Percentiles rank a stretch among this genome's conserved stretches.
These are phyloP conservation scores for Monosporascus sp. DNA, from an alignment of 2,329 filamentous ascomycete species.

Conservation along the genomic window DNA sequence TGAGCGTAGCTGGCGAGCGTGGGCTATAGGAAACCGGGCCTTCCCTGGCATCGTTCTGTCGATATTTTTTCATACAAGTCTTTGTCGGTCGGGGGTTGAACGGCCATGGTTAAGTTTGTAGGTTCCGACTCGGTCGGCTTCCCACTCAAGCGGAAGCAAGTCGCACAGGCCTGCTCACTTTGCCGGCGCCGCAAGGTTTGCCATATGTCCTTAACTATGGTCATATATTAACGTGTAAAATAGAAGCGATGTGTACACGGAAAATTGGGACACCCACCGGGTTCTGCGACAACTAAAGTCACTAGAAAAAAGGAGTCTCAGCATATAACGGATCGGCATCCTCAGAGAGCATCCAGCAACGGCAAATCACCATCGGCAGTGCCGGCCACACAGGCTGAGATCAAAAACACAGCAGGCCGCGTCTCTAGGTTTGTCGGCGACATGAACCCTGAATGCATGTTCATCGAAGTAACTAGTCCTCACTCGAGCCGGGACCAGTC, in stretches of 20 bases:
- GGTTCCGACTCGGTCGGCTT: conserved; percentile 48
- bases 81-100: not conserved
- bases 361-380: not conserved
- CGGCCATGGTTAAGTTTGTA: conserved; percentile 48
- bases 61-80: too few species aligned
- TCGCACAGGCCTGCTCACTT: conserved; percentile 49
- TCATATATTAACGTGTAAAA: not conserved
- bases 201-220: not conserved
- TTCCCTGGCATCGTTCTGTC: too few species aligned
- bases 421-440: conserved; percentile 51
- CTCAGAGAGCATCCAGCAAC: not conserved
- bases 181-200: conserved; percentile 51
- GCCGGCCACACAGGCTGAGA: not conserved
- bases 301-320: not conserved
- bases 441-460: conserved; percentile 54
- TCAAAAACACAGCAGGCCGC: conserved; percentile 20
- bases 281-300: not conserved
- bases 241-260: conserved; percentile 11
- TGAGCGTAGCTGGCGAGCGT: too few species aligned
- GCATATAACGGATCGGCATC: not conserved
- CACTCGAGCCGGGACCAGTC: conserved; percentile 31
- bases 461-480: conserved; percentile 47
- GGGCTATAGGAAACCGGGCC: too few species aligned
- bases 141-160: conserved; percentile 55
- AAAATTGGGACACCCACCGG: not conserved